Evolutionary conservation across 371 early-diverging fungal species (phyloP).

Genomic region (Saksenaea vasiformis): DNA sequence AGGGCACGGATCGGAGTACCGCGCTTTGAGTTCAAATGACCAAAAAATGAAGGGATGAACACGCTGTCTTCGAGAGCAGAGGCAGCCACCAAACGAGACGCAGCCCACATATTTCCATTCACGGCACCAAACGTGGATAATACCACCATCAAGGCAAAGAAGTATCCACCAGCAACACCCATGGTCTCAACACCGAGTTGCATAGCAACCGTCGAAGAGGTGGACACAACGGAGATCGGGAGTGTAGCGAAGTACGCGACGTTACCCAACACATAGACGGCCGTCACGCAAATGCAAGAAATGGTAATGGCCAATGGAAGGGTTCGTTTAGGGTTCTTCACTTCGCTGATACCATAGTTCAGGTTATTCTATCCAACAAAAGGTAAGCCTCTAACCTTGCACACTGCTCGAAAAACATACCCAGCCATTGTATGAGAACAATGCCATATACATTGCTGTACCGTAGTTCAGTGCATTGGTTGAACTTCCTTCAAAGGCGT

Average conservation of each 20-base stretch:
- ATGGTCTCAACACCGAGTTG: slow-evolving; percentile 53
- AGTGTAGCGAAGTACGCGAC: slow-evolving; percentile 62
- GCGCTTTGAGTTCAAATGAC: slow-evolving; percentile 28
- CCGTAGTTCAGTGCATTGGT: slow-evolving; percentile 56
- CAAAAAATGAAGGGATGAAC: slow-evolving; percentile 47
- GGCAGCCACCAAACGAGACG: slow-evolving; percentile 36
- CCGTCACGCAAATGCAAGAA: slow-evolving; percentile 52
- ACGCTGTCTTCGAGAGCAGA: slow-evolving; percentile 51
- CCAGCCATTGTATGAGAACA: slow-evolving; percentile 65
- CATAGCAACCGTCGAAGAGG: slow-evolving; percentile 36
- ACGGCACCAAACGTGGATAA: slow-evolving; percentile 47
- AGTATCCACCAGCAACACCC: slow-evolving; percentile 51
- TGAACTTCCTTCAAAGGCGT: slow-evolving; percentile 38
- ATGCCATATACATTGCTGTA: slow-evolving; percentile 58
- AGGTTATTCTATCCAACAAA: slow-evolving; percentile 54
- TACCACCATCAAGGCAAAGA: slow-evolving; percentile 59
- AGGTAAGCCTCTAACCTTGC: neutral
- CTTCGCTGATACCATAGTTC: slow-evolving; percentile 65
- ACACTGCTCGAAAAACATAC: neutral
- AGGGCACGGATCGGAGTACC: slow-evolving; percentile 48
- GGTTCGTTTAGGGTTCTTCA: slow-evolving; percentile 52
- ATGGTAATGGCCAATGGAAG: slow-evolving; percentile 59
- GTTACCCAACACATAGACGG: slow-evolving; percentile 59
- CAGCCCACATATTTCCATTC: slow-evolving; percentile 52
- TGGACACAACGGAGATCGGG: slow-evolving; percentile 30